These are phyloP conservation scores for Claviceps sp. DNA, from an alignment of 2,329 filamentous ascomycete genomes.

Conservation along the genomic window DNA sequence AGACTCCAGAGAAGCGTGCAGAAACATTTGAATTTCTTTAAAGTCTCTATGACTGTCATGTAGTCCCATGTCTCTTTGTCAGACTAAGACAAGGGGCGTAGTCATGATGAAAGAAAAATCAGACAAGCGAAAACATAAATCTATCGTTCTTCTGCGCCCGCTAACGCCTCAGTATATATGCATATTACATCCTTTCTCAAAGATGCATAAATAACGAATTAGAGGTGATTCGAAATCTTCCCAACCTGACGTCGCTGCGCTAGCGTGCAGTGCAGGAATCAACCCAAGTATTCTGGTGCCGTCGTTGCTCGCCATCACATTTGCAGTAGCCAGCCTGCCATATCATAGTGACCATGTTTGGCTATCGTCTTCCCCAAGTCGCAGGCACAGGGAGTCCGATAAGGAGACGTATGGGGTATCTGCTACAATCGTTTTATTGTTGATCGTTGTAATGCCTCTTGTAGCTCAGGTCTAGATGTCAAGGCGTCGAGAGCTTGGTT, in stretches of 20 bases:
- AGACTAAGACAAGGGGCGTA: not conserved
- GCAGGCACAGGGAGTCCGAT: not conserved
- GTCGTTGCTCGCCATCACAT: not conserved
- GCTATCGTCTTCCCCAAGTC: not conserved
- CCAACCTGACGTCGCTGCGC: not conserved
- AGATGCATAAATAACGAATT: not conserved
- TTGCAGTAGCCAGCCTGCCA: not conserved
- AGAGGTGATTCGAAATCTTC: not conserved
- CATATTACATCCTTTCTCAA: slow-evolving; percentile 2
- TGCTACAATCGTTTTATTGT: slow-evolving; percentile 40
- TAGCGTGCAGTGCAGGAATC: not conserved
- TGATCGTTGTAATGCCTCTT: slow-evolving; percentile 75
- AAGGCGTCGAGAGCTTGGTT: slow-evolving; percentile 67
- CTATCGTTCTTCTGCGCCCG: slow-evolving; percentile 5
- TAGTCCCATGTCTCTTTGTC: not conserved
- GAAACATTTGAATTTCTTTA: not conserved
- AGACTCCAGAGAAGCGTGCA: not conserved
- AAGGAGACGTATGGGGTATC: not conserved
- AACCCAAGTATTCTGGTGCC: not conserved
- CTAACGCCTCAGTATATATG: slow-evolving; percentile 7
- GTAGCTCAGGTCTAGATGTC: slow-evolving; percentile 67
- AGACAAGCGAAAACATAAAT: slow-evolving; percentile 3
- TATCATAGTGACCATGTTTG: not conserved
- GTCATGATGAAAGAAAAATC: not conserved
- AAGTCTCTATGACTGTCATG: not conserved